Conservation (phyloP, 805 yeast species). For the Torulaspora quercuum region DNA sequence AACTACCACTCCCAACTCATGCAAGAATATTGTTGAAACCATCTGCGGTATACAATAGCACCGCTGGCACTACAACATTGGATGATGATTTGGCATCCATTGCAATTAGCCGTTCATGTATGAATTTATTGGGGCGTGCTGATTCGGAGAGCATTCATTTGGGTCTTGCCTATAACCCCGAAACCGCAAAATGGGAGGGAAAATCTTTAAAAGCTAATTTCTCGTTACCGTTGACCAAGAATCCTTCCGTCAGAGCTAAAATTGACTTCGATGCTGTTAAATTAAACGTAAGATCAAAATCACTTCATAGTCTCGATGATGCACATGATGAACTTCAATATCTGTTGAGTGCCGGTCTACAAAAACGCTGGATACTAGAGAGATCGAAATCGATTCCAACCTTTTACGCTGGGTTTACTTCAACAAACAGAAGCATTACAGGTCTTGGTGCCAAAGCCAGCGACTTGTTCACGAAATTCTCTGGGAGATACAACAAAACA, state of each 20-base stretch:
- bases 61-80: conserved; percentile 37
- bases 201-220: conserved; percentile 49
- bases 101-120: conserved; percentile 38
- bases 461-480: conserved; percentile 23
- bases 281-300: conserved; percentile 32
- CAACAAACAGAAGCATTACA: conserved; percentile 53
- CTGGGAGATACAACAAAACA: conserved; percentile 57
- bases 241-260: conserved; percentile 47
- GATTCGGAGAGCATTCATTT: conserved; percentile 48
- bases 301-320: conserved; percentile 14
- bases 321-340: conserved; percentile 18
- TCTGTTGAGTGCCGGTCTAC: conserved; percentile 52
- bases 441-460: conserved; percentile 49
- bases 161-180: conserved; percentile 48
- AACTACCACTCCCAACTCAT: conserved; percentile 44
- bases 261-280: conserved; percentile 42
- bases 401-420: conserved; percentile 53
- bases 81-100: conserved; percentile 37
- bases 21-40: conserved; percentile 43
- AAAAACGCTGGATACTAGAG: conserved; percentile 34
- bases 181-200: conserved; percentile 42
- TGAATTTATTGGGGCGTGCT: conserved; percentile 57
- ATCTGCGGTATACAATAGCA: conserved; percentile 29
- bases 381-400: conserved; percentile 22
- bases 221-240: conserved; percentile 44